These are phyloP conservation scores for Colletotrichum horii DNA, from an alignment of 2,329 filamentous ascomycete genomes.

Conservation along the genomic window DNA sequence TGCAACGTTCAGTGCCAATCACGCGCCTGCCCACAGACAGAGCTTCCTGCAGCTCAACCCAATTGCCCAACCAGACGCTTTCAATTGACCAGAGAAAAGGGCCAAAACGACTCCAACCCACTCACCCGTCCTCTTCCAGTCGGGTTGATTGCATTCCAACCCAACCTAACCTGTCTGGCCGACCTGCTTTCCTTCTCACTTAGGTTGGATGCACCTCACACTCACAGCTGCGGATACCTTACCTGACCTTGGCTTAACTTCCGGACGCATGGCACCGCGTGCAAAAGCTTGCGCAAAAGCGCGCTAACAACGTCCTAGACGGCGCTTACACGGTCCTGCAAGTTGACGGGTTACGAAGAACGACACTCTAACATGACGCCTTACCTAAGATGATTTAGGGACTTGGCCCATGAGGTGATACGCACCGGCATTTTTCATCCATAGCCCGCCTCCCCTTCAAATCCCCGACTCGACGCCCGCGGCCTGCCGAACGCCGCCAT, in stretches of 20 bases:
- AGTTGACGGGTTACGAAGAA: neutral
- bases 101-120: neutral
- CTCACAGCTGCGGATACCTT: neutral
- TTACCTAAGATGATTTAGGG: neutral
- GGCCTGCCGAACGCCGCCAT: neutral
- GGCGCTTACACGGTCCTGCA: neutral
- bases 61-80: conserved; percentile 14
- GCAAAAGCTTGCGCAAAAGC: neutral
- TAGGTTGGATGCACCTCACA: neutral
- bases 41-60: neutral
- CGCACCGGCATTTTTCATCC: neutral
- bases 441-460: neutral
- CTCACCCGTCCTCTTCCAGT: conserved; percentile 3
- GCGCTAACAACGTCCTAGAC: neutral
- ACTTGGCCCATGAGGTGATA: neutral
- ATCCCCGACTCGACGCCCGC: neutral
- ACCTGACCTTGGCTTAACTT: neutral
- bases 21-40: conserved; percentile 8
- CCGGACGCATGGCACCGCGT: neutral
- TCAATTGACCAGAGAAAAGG: neutral
- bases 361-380: neutral
- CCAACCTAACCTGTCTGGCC: neutral
- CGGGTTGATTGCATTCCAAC: conserved; percentile 16
- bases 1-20: conserved; percentile 4
- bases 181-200: neutral